phyloP scores from a whole-genome alignment of 805 yeast genomes.

The Candida sakaeoensis region DNA sequence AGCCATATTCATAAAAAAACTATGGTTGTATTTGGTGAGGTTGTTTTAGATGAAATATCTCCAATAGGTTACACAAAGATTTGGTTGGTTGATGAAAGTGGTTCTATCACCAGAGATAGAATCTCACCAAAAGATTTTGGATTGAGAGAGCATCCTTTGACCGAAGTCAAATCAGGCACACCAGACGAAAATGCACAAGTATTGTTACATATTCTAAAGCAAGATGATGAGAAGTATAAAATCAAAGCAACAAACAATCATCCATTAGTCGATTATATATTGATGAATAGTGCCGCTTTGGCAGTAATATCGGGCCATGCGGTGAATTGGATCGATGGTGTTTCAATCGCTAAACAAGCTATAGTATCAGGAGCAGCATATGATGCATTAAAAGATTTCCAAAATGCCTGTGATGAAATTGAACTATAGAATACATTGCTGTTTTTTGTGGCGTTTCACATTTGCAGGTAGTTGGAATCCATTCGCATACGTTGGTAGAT shows the following conservation, averaged over 20 bases:
- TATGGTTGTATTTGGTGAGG: slow-evolving; percentile 89
- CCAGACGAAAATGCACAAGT: slow-evolving; percentile 77
- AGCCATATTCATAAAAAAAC: slow-evolving; percentile 50
- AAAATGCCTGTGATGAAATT: slow-evolving; percentile 15
- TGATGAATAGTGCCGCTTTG: slow-evolving; percentile 83
- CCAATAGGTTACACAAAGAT: slow-evolving; percentile 79
- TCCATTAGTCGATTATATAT: slow-evolving; percentile 84
- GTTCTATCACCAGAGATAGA: slow-evolving; percentile 39
- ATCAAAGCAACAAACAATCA: slow-evolving; percentile 35
- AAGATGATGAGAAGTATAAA: slow-evolving; percentile 45
- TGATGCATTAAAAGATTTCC: slow-evolving; percentile 54
- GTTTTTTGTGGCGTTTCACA: slow-evolving; percentile 2
- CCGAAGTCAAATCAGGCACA: slow-evolving; percentile 74
- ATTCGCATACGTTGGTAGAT: slow-evolving; percentile 6
- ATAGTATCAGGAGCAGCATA: slow-evolving; percentile 68
- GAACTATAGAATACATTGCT: slow-evolving; percentile 2
- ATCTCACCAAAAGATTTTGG: slow-evolving; percentile 79
- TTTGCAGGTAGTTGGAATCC: slow-evolving; percentile 10
- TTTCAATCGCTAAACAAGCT: slow-evolving; percentile 62
- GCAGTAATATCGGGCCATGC: slow-evolving; percentile 75
- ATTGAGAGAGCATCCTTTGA: slow-evolving; percentile 65
- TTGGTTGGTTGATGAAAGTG: slow-evolving; percentile 61
- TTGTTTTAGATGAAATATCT: slow-evolving; percentile 90
- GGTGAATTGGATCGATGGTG: slow-evolving; percentile 72
- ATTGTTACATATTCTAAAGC: slow-evolving; percentile 42